Base-by-base conservation (phyloP, 2,329 filamentous ascomycete species). In the Ophiostoma triangulosporum region DNA sequence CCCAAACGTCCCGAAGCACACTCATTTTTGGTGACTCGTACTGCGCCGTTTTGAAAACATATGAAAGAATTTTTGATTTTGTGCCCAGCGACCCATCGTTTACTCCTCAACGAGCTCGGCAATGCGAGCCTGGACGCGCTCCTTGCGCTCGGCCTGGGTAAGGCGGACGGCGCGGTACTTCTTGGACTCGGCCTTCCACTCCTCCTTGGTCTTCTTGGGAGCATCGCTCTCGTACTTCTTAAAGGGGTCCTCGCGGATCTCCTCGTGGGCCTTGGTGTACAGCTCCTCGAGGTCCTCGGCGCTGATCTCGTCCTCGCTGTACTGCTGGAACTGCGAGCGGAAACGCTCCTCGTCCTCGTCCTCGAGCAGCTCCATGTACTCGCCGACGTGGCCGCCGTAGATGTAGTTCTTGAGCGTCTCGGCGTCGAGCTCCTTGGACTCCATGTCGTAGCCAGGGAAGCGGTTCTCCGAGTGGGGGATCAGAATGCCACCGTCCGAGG, bases 361-460 rank as follows among this genome's bases (percentile, higher is more conserved):
- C 75, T 93, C 93, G 62, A 98, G 87, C 57, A 86, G 93, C 85
- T 98, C 93, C 93, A 98, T 98, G 84, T 98, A 98, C 83, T 98
- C 93, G 64, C 91, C 90, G 62, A 98, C 88, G 83, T 98, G 93
- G 59, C 93, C 91, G 69, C 81, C 93, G 74, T 88, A 91, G 81
- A 98, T 98, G 86, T 98, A 98, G 80, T 90, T 95, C 81, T 91
- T 89, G 70, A 98, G 88, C 63, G 82, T 86, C 73, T 98, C 93
- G 67, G 89, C 81, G 66, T 98, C 93, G 67, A 98, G 88, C 82
- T 97, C 91, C 86, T 98, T 90, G 73, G 77, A 75, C 80, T 98
- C 93, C 31, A 95, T 87, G 72, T 98, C 93, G 84, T 78, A 98
- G 67, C 93, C 93, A 66, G 93, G 93, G 88, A 98, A 98, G 67